Conservation (phyloP, 805 yeast genomes). For the Lachancea thermotolerans region DNA sequence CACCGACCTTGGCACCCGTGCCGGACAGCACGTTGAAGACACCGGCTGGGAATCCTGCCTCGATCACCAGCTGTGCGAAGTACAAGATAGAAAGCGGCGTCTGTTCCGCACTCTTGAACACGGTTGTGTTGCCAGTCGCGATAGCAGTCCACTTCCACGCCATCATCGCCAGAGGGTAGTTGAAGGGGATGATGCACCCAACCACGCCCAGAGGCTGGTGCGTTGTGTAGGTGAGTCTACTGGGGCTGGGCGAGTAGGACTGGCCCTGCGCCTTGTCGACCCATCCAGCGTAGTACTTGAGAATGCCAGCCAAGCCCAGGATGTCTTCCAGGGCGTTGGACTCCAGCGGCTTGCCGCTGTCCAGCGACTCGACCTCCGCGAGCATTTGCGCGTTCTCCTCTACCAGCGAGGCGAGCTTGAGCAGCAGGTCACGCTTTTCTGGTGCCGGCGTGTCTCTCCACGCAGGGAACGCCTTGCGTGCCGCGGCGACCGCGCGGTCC, state of each 20-base stretch:
- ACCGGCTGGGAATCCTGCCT: conserved; percentile 45
- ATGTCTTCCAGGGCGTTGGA: conserved; percentile 55
- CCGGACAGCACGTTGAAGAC: conserved; percentile 43
- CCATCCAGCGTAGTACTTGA: conserved; percentile 68
- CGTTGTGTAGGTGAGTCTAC: conserved; percentile 47
- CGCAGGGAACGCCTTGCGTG: conserved; percentile 42
- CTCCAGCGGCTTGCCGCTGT: conserved; percentile 51
- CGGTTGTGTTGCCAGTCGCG: conserved; percentile 43
- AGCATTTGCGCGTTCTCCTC: conserved; percentile 43
- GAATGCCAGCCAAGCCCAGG: conserved; percentile 45
- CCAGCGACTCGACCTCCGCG: conserved; percentile 52
- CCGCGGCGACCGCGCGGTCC: conserved; percentile 46
- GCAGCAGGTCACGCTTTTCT: conserved; percentile 39
- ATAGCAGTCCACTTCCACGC: conserved; percentile 44
- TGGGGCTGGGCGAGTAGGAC: conserved; percentile 51
- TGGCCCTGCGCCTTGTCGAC: conserved; percentile 65
- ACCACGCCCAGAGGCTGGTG: conserved; percentile 50
- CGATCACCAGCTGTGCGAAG: conserved; percentile 37
- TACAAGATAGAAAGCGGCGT: conserved; percentile 43
- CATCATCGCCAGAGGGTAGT: conserved; percentile 45
- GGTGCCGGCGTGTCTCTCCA: conserved; percentile 46
- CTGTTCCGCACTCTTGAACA: conserved; percentile 44
- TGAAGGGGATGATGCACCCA: conserved; percentile 49
- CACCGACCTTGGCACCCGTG: conserved; percentile 40
- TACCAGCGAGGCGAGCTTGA: conserved; percentile 45